phyloP scores from a whole-genome alignment of 768 basidiomycete genomes.

The Lactarius tabidus region DNA sequence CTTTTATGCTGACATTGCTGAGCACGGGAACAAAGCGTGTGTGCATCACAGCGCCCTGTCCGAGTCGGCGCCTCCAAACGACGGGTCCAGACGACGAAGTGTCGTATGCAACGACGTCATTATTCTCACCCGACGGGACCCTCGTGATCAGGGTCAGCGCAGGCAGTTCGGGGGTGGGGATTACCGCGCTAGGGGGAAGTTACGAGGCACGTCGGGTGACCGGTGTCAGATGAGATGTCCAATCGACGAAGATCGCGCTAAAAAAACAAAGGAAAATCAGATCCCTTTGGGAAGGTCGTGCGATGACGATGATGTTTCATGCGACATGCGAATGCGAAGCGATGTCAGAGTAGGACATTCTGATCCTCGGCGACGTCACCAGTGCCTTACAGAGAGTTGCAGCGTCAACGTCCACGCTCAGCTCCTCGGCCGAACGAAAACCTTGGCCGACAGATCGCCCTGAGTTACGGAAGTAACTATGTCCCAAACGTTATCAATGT shows the following conservation, averaged over 20 bases:
- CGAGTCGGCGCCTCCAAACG: too few species aligned
- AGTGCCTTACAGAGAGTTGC: not conserved
- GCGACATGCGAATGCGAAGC: not conserved
- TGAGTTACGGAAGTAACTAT: not conserved
- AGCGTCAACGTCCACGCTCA: not conserved
- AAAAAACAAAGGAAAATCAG: not conserved
- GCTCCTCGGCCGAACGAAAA: not conserved
- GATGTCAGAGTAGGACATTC: not conserved
- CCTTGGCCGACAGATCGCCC: not conserved
- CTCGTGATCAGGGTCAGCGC: not conserved
- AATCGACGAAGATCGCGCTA: not conserved
- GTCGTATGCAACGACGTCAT: conserved; percentile 16
- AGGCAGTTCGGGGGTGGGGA: not conserved
- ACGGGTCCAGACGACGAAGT: not conserved
- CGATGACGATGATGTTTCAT: not conserved
- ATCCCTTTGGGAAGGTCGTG: not conserved
- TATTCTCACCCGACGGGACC: conserved; percentile 1
- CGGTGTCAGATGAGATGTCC: not conserved
- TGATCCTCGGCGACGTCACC: conserved; percentile 2
- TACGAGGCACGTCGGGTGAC: not conserved
- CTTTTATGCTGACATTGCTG: not conserved
- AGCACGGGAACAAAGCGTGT: not conserved
- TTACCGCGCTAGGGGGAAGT: conserved; percentile 4
- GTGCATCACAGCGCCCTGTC: not conserved
- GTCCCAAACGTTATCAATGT: not conserved